Conservation (phyloP, 805 yeast species). For the Saccharomycopsis fibuligera region DNA sequence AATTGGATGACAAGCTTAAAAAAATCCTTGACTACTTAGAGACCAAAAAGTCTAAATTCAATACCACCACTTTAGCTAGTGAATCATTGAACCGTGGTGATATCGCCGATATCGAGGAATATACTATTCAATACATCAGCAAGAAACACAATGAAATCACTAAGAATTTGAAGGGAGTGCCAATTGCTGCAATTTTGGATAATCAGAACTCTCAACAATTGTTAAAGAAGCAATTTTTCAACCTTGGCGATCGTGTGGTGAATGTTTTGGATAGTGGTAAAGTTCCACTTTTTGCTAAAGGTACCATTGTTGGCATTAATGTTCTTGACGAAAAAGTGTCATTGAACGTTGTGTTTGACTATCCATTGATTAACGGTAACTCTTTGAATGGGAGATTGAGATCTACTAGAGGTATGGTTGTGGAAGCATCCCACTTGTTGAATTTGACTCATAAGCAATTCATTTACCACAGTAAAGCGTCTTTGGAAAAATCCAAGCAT, state of each 20-base stretch:
- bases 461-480: slow-evolving; percentile 66
- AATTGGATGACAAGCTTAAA: slow-evolving; percentile 25
- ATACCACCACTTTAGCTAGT: slow-evolving; percentile 66
- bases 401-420: slow-evolving; percentile 75
- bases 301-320: slow-evolving; percentile 71
- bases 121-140: slow-evolving; percentile 41
- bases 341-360: slow-evolving; percentile 78
- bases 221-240: slow-evolving; percentile 68
- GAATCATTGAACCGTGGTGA: slow-evolving; percentile 68
- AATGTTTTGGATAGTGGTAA: slow-evolving; percentile 83
- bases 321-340: slow-evolving; percentile 52
- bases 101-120: slow-evolving; percentile 60
- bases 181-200: slow-evolving; percentile 73
- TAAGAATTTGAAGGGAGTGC: slow-evolving; percentile 71
- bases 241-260: slow-evolving; percentile 83
- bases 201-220: slow-evolving; percentile 67
- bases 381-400: slow-evolving; percentile 69
- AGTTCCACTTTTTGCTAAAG: slow-evolving; percentile 80
- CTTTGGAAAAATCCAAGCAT: slow-evolving; percentile 33
- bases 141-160: slow-evolving; percentile 40
- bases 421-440: slow-evolving; percentile 75
- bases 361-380: slow-evolving; percentile 76
- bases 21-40: slow-evolving; percentile 38
- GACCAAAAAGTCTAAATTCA: slow-evolving; percentile 46
- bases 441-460: slow-evolving; percentile 72